These are phyloP conservation scores for Astrephomene gubernaculifera DNA, from an alignment of 139 green algal genomes.

Conservation along the genomic window DNA sequence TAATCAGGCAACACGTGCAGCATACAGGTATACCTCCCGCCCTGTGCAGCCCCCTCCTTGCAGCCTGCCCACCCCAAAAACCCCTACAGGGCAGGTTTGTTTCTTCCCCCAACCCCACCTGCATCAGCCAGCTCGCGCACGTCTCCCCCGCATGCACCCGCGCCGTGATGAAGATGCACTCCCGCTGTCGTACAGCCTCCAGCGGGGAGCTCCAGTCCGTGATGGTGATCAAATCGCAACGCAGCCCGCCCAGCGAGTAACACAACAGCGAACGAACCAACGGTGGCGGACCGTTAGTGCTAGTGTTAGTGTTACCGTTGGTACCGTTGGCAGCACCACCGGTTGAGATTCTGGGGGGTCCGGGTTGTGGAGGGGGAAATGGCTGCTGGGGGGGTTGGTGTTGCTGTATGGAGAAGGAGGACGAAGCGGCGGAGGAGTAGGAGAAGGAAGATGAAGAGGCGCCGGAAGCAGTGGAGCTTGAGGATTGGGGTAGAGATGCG, in stretches of 20 bases:
- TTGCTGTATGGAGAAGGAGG: too few species aligned
- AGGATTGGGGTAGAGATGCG: too few species aligned
- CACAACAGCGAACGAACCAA: conserved; percentile 63
- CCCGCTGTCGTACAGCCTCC: conserved; percentile 48
- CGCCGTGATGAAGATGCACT: conserved; percentile 66
- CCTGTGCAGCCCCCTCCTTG: neutral
- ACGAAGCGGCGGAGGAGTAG: too few species aligned
- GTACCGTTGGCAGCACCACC: too few species aligned
- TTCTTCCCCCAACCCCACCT: conserved; percentile 38
- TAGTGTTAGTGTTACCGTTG: too few species aligned
- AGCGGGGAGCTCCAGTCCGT: conserved; percentile 58
- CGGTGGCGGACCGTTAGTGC: neutral
- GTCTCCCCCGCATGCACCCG: conserved; percentile 85
- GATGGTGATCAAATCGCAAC: conserved; percentile 65
- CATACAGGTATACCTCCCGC: too few species aligned
- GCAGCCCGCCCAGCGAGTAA: conserved; percentile 55
- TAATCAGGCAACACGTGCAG: too few species aligned
- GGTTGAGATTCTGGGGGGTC: too few species aligned
- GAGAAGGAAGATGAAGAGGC: too few species aligned
- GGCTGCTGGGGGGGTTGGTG: neutral
- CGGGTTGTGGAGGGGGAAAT: too few species aligned
- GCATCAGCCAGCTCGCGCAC: conserved; percentile 82
- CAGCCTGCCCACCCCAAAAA: neutral
- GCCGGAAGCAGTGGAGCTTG: too few species aligned
- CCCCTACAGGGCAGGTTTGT: neutral